phyloP scores from a whole-genome alignment of 768 basidiomycete species.

The Lactarius vividus region DNA sequence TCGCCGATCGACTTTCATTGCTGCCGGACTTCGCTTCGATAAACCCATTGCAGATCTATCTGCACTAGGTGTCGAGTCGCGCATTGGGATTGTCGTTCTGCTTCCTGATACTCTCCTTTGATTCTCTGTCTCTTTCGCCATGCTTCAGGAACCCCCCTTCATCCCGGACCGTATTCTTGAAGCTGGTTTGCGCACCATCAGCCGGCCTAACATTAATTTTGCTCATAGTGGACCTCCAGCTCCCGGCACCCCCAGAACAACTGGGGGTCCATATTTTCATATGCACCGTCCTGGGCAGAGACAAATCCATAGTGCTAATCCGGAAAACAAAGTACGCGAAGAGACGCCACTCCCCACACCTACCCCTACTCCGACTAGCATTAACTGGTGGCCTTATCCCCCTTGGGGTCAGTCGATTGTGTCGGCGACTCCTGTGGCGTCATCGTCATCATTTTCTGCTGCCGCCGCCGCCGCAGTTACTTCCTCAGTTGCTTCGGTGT shows the following conservation, averaged over 20 bases:
- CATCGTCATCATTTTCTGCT: background rate
- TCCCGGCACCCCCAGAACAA: background rate
- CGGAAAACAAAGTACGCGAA: background rate
- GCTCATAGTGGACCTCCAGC: background rate
- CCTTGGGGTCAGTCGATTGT: slow-evolving; percentile 30
- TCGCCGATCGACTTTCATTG: slow-evolving; percentile 75
- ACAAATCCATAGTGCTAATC: background rate
- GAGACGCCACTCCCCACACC: background rate
- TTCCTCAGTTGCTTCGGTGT: background rate
- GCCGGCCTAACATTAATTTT: slow-evolving; percentile 17
- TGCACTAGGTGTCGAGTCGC: slow-evolving; percentile 37
- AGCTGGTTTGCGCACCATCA: background rate
- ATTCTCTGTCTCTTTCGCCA: background rate
- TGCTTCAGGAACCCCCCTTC: background rate
- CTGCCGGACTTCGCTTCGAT: slow-evolving; percentile 69
- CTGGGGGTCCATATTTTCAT: background rate
- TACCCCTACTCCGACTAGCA: slow-evolving; percentile 27
- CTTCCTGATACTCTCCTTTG: slow-evolving; percentile 17
- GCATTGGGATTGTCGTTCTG: slow-evolving; percentile 30
- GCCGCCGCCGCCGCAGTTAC: background rate
- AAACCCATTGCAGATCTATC: slow-evolving; percentile 45
- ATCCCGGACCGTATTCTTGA: background rate
- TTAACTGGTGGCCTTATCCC: slow-evolving; percentile 39
- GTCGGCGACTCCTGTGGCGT: background rate
- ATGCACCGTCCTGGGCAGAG: background rate